Evolutionary conservation across 108 stramenopile species (phyloP).

Genomic region (Stephanodiscus triporus): DNA sequence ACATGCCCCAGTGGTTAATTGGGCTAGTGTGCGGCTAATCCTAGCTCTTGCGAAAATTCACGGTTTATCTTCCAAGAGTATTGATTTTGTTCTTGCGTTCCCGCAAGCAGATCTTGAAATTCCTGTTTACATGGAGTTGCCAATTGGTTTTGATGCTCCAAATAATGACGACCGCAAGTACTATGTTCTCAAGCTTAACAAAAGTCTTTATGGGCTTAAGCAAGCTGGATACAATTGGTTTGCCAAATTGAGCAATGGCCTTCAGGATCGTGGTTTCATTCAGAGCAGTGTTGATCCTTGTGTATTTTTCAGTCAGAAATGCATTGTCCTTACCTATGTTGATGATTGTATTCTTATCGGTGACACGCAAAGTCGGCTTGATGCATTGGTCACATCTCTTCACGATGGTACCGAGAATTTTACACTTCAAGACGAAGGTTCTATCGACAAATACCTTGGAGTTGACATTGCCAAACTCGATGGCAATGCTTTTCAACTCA

Average conservation of each 20-base stretch:
- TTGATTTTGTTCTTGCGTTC: slow-evolving; percentile 45
- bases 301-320: slow-evolving; percentile 6
- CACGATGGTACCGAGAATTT: slow-evolving; percentile 11
- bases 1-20: slow-evolving; percentile 45
- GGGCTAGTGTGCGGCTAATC: slow-evolving; percentile 22
- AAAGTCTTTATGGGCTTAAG: slow-evolving; percentile 21
- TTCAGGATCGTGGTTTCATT: slow-evolving; percentile 17
- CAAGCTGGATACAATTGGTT: slow-evolving; percentile 34
- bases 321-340: slow-evolving; percentile 29
- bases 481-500: slow-evolving; percentile 32
- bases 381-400: not conserved
- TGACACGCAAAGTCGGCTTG: not conserved
- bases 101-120: slow-evolving; percentile 40
- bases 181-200: slow-evolving; percentile 16
- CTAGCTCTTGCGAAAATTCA: slow-evolving; percentile 14
- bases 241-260: slow-evolving; percentile 1
- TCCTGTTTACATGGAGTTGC: slow-evolving; percentile 40
- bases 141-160: slow-evolving; percentile 6
- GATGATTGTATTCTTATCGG: slow-evolving; percentile 31
- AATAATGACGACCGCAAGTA: not conserved
- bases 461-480: slow-evolving; percentile 30
- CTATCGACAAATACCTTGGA: slow-evolving; percentile 47
- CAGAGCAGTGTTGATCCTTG: slow-evolving; percentile 23
- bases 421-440: slow-evolving; percentile 39
- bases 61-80: slow-evolving; percentile 14